Evolutionary conservation across 2,329 filamentous ascomycete genomes (phyloP), one percentile per base, ranked within the genome.

Genomic region (Monosporascus sp.): DNA sequence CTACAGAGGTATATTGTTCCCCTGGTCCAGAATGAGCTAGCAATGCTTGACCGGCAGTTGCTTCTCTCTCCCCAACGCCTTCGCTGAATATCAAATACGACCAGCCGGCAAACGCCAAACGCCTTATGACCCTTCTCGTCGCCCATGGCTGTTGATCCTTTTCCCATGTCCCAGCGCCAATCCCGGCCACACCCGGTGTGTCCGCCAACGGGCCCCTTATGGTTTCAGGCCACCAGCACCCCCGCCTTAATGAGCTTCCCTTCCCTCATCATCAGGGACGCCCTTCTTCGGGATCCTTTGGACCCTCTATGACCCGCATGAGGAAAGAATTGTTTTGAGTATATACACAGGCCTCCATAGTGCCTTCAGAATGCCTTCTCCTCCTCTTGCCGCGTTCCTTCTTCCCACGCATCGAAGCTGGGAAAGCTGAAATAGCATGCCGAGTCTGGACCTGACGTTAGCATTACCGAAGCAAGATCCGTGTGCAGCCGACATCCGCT

Each of bases 371-470:
- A 50, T 38, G 56, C 48, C 54, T 75, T 72, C 53, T 74, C 72
- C 41, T 72, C 71, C 27, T 74, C 70, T 37, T 69, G 66, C 47
- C 70, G 70, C 56, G 74, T 70, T 52, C 73, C 75, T 20, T 72
- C 73, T 43, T 81, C 79, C 75, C 84, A 88, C 55, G 83, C 79
- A 63, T 89, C 86, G 68, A 88, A 89, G 67, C 81, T 86, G 17
- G 86, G 86, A 65, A 89, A 89, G 73, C 85, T 88, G 64, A 87
- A 84, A 69, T 89, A 89, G 56, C 82, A 80, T 52, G 75, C 79
- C 62, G 72, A 70, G 49, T 68, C 68, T 71, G 56, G 24, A 37
- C 38, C 20, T 41, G 7, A 47, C 37, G 57, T 63, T 49, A 63
- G 63, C 49, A 52, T 22, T 14, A 22, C 17, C 39, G 6, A 15